Conservation (phyloP, 1,284 basidiomycete genomes). For the Malassezia dermatis region DNA sequence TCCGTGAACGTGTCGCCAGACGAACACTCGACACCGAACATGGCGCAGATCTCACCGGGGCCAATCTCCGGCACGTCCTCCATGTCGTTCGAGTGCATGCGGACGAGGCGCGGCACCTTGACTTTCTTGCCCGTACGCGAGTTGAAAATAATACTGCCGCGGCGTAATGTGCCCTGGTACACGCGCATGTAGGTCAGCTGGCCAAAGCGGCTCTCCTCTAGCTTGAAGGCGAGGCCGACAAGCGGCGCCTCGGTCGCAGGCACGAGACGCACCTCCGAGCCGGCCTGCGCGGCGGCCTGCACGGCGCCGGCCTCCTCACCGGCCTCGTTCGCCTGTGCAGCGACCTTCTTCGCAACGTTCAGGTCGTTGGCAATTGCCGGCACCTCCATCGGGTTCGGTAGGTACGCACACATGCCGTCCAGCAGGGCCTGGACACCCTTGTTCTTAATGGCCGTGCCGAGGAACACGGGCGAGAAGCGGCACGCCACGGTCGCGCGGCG, state of each 20-base stretch:
- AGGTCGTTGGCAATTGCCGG: conserved; percentile 72
- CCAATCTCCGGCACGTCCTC: conserved; percentile 90
- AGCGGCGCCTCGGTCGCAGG: conserved; percentile 60
- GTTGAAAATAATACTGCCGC: conserved; percentile 77
- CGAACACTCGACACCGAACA: conserved; percentile 97
- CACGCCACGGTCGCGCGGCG: conserved; percentile 76
- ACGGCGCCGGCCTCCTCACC: conserved; percentile 28
- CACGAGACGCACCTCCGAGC: conserved; percentile 31
- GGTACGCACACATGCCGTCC: conserved; percentile 89
- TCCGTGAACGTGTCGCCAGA: conserved; percentile 92
- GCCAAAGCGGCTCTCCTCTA: conserved; percentile 93
- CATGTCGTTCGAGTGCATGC: conserved; percentile 99
- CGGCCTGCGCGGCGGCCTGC: conserved; percentile 25
- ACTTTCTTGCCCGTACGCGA: conserved; percentile 92
- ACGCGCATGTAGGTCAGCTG: conserved; percentile 99
- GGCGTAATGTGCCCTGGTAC: conserved; percentile 85
- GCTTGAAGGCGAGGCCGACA: conserved; percentile 92
- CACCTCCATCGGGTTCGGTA: conserved; percentile 78
- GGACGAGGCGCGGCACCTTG: conserved; percentile 90
- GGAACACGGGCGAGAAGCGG: conserved; percentile 90
- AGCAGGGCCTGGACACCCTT: conserved; percentile 87
- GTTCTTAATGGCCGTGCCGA: conserved; percentile 97
- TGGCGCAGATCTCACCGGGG: conserved; percentile 98
- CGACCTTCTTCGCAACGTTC: conserved; percentile 53
- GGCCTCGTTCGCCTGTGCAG: conserved; percentile 27